Evolutionary conservation across 139 green algal species (phyloP).

Genomic region (Picochlorum sp.): DNA sequence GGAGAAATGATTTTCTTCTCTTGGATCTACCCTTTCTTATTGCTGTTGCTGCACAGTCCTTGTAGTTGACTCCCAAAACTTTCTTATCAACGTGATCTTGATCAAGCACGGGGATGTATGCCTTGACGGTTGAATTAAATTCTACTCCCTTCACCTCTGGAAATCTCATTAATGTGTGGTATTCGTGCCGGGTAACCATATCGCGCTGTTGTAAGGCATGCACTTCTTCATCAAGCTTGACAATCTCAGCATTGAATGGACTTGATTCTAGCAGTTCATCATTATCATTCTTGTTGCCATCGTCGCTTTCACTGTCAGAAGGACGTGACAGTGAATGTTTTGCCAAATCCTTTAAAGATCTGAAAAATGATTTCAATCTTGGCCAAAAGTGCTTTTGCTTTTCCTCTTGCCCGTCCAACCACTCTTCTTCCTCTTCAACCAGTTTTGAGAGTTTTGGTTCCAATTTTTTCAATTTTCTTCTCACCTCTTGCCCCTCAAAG

Average conservation of each 20-base stretch:
- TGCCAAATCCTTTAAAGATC: too few relatives aligned
- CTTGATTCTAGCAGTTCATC: conserved; percentile 3
- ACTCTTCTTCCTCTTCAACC: conserved; percentile 12
- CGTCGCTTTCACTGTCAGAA: not conserved
- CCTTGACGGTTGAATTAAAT: not conserved
- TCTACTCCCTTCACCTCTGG: not conserved
- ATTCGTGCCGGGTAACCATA: not conserved
- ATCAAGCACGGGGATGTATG: not conserved
- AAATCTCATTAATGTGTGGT: not conserved
- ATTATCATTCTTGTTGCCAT: not conserved
- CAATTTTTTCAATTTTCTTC: not conserved
- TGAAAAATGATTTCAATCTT: too few relatives aligned
- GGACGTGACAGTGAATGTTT: not conserved
- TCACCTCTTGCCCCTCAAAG: not conserved
- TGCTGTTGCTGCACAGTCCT: not conserved
- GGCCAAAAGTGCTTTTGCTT: not conserved
- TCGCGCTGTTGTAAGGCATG: conserved; percentile 12
- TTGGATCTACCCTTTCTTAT: not conserved
- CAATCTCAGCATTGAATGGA: conserved; percentile 14
- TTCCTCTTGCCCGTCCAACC: conserved; percentile 2
- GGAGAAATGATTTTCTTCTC: conserved; percentile 6
- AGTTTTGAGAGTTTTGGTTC: conserved; percentile 3
- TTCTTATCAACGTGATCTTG: not conserved
- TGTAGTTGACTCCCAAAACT: not conserved
- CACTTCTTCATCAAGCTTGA: conserved; percentile 16